A percentile compares a stretch with the other conserved stretches of the same genome.
Conservation (phyloP, 192 early-diverging fungal genomes). For the Oehlia diaphana region DNA sequence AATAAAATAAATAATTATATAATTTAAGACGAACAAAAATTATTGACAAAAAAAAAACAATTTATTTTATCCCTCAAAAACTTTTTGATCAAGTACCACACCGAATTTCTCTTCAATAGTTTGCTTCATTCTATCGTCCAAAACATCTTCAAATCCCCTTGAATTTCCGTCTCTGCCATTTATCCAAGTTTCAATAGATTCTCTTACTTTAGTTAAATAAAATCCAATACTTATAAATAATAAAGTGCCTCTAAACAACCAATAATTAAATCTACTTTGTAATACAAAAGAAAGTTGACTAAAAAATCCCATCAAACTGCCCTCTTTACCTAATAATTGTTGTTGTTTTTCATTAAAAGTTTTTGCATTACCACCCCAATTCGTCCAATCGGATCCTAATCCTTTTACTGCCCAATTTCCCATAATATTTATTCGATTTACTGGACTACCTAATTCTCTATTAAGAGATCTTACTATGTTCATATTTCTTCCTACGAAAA, state of each 20-base stretch:
- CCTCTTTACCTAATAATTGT: background rate
- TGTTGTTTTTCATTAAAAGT: background rate
- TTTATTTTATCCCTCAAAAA: conserved; percentile 69
- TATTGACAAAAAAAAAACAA: no score
- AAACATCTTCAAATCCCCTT: conserved; percentile 67
- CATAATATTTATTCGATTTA: conserved; percentile 87
- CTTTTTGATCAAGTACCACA: conserved; percentile 69
- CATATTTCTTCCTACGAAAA: conserved; percentile 89
- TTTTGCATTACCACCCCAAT: conserved; percentile 32
- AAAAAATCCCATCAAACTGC: conserved; percentile 16
- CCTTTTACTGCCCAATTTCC: conserved; percentile 74
- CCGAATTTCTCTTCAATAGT: conserved; percentile 76
- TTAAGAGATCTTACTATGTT: conserved; percentile 86
- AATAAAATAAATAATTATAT: no score
- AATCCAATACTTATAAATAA: conserved; percentile 61
- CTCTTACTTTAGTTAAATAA: conserved; percentile 48
- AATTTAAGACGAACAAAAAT: background rate
- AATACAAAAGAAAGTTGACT: conserved; percentile 31
- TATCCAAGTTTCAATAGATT: conserved; percentile 37
- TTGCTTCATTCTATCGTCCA: conserved; percentile 71
- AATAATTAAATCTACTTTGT: conserved; percentile 41
- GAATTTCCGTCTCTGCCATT: conserved; percentile 36
- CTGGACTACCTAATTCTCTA: conserved; percentile 78
- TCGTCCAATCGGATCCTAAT: conserved; percentile 41
- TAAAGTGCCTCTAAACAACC: conserved; percentile 59